phyloP scores from a whole-genome alignment of 306 rosid species.

The Alnus rubra region DNA sequence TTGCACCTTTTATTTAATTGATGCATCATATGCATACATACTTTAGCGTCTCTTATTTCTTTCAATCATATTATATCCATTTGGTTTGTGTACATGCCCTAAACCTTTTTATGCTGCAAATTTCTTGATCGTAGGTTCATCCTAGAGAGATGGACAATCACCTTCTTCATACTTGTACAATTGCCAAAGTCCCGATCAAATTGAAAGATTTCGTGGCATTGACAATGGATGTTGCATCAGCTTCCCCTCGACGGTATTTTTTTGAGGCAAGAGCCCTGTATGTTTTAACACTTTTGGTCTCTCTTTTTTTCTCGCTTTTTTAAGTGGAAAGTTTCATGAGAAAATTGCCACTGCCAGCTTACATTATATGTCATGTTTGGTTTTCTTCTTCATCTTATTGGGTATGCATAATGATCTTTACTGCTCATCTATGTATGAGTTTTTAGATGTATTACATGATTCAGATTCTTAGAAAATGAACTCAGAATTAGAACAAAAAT shows the following conservation, averaged over 20 bases:
- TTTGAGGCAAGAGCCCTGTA: conserved; percentile 82
- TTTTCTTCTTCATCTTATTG: neutral
- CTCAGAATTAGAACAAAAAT: neutral
- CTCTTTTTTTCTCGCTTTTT: neutral
- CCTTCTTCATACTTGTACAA: conserved; percentile 26
- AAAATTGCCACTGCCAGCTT: neutral
- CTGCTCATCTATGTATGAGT: neutral
- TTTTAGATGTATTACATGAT: neutral
- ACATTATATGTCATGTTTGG: neutral
- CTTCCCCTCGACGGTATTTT: conserved; percentile 91
- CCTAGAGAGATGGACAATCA: conserved; percentile 42
- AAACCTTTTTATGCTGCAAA: conserved; percentile 10
- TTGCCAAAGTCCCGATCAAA: conserved; percentile 43
- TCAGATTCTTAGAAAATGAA: neutral
- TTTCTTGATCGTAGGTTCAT: conserved; percentile 58
- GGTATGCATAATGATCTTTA: conserved; percentile 2
- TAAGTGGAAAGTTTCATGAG: conserved; percentile 1
- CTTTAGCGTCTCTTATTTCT: neutral
- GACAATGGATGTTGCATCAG: conserved; percentile 90
- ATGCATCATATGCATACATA: neutral
- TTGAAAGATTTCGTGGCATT: conserved; percentile 69
- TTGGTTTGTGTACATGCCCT: neutral
- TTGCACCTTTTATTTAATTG: conserved; percentile 8
- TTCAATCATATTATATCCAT: conserved; percentile 2
- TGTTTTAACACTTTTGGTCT: conserved; percentile 24